These are phyloP conservation scores for Fusarium gaditjirri DNA, from an alignment of 2,329 filamentous ascomycete species.

Conservation along the genomic window DNA sequence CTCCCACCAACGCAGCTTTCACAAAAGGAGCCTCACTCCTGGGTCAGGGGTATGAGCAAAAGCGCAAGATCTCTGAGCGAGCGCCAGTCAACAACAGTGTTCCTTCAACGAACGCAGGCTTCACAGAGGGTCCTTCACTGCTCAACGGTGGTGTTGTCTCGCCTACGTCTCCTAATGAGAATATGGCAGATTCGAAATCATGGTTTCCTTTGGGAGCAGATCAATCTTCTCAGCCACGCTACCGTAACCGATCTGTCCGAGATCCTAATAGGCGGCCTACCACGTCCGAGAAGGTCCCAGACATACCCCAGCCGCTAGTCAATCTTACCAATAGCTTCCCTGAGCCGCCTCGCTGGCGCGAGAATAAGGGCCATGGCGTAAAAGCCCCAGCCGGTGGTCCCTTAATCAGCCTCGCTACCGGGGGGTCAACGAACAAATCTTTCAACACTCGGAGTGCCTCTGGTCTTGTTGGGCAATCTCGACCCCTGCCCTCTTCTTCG, in stretches of 20 bases:
- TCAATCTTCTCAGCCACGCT: slow-evolving; percentile 46
- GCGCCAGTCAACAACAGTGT: slow-evolving; percentile 46
- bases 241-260: slow-evolving; percentile 44
- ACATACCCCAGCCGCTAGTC: slow-evolving; percentile 69
- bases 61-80: slow-evolving; percentile 51
- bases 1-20: slow-evolving; percentile 55
- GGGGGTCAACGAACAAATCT: slow-evolving; percentile 34
- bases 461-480: slow-evolving; percentile 34
- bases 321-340: slow-evolving; percentile 71
- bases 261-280: slow-evolving; percentile 33
- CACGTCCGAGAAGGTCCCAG: slow-evolving; percentile 42
- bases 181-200: slow-evolving; percentile 46
- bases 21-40: slow-evolving; percentile 67
- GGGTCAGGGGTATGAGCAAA: slow-evolving; percentile 58
- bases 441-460: slow-evolving; percentile 21
- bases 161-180: slow-evolving; percentile 35
- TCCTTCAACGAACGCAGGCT: slow-evolving; percentile 51
- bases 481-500: slow-evolving; percentile 27
- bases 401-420: slow-evolving; percentile 59
- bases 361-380: slow-evolving; percentile 63
- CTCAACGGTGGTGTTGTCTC: slow-evolving; percentile 56
- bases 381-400: slow-evolving; percentile 53
- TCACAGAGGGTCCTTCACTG: slow-evolving; percentile 67
- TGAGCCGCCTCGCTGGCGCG: slow-evolving; percentile 69
- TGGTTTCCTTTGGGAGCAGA: slow-evolving; percentile 54